Evolutionary conservation across 148 eudicot species (phyloP).

Genomic region (Cornus kousa): DNA sequence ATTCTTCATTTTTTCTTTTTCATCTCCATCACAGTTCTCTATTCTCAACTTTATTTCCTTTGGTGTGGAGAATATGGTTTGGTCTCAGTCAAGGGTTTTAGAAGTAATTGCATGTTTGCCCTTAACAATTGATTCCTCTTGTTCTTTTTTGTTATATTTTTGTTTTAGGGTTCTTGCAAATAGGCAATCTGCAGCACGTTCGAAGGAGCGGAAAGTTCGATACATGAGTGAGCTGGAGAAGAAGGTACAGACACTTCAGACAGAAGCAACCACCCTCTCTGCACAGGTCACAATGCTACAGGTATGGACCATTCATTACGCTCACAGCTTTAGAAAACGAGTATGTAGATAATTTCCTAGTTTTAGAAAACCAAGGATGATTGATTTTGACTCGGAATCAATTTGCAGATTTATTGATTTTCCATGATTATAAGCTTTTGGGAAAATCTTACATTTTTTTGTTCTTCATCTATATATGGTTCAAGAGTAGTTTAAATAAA

Average conservation of each 20-base stretch:
- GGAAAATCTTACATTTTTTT: too few species aligned
- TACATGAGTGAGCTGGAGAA: conserved; percentile 90
- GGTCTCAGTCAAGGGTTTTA: too few species aligned
- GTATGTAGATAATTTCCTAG: not conserved
- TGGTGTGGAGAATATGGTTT: too few species aligned
- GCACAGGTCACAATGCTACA: conserved; percentile 89
- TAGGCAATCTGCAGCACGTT: conserved; percentile 93
- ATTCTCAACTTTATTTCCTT: not conserved
- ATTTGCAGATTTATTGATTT: too few species aligned
- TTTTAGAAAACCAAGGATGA: not conserved
- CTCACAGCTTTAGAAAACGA: too few species aligned
- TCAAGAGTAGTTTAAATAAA: too few species aligned
- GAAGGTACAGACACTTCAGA: conserved; percentile 89
- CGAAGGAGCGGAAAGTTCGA: conserved; percentile 81
- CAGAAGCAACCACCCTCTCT: conserved; percentile 90
- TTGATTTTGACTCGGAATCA: not conserved
- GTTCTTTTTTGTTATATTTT: not conserved
- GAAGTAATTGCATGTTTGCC: not conserved
- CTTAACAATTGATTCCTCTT: not conserved
- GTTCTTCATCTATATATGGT: too few species aligned
- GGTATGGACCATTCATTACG: conserved; percentile 30
- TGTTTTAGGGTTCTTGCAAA: conserved; percentile 76
- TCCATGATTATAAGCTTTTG: not conserved
- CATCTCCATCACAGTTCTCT: too few species aligned
- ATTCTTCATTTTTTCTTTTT: too few species aligned